A percentile compares a stretch with the other conserved stretches of the same genome.
Conservation (phyloP, 139 green algal genomes). For the Chlorella vulgaris region DNA sequence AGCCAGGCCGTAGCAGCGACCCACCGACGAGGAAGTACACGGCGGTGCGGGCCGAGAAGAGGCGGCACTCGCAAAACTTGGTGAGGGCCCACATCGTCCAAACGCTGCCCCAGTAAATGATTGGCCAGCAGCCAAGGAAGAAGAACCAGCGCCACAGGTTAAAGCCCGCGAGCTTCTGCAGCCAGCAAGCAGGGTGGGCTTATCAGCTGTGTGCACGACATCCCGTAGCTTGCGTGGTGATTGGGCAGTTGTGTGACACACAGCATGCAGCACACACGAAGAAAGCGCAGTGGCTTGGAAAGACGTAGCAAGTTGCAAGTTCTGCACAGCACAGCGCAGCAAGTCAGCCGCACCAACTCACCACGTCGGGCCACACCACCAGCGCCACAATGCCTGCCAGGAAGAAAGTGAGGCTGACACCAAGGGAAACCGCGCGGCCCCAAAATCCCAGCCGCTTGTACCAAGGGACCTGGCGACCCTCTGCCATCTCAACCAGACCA, state of each 20-base stretch:
- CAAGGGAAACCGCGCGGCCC: background rate
- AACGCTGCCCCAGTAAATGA: slow-evolving; percentile 15
- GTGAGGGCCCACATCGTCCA: slow-evolving; percentile 14
- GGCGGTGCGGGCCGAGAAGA: slow-evolving; percentile 9
- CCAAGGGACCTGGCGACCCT: background rate
- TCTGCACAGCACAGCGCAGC: background rate
- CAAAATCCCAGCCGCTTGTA: slow-evolving; percentile 1
- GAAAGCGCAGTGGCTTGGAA: background rate
- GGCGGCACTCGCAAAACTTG: background rate
- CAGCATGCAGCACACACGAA: background rate
- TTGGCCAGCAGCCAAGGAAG: slow-evolving; percentile 29
- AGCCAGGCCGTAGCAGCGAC: no score
- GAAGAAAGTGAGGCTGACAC: slow-evolving; percentile 6
- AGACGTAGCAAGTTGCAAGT: background rate
- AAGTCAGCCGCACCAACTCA: background rate
- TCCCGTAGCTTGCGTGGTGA: background rate
- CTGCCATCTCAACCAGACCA: background rate
- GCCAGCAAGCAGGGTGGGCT: background rate
- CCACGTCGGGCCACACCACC: slow-evolving; percentile 8
- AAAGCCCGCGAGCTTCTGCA: slow-evolving; percentile 10
- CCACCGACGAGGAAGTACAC: slow-evolving; percentile 28
- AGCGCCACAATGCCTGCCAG: background rate
- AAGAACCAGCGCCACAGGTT: slow-evolving; percentile 28
- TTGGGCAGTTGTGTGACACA: background rate
- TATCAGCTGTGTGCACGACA: background rate